These are phyloP conservation scores for Ceratobasidium sp. DNA, from an alignment of 1,284 basidiomycete species.

Conservation along the genomic window DNA sequence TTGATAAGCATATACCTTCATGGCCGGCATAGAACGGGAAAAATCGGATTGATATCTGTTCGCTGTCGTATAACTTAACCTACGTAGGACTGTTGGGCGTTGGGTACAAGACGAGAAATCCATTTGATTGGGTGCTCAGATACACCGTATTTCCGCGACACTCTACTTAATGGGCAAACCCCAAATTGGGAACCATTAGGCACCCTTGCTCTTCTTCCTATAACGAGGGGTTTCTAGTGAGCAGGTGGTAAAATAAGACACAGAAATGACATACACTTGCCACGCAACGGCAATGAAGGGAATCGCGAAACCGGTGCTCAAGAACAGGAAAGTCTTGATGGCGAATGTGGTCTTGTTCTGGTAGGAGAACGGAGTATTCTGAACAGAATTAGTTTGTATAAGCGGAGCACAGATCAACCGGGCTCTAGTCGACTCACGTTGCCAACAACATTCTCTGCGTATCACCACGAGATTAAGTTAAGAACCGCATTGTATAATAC, in stretches of 20 bases:
- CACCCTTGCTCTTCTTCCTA: not conserved
- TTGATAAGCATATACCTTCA: not conserved
- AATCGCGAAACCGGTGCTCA: slow-evolving; percentile 41
- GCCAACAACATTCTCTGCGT: slow-evolving; percentile 18
- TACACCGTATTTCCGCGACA: not conserved
- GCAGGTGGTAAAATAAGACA: not conserved
- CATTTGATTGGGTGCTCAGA: not conserved
- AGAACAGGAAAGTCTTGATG: slow-evolving; percentile 39
- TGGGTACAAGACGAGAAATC: not conserved
- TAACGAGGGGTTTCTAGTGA: not conserved
- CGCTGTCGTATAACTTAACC: not conserved
- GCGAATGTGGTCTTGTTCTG: slow-evolving; percentile 42
- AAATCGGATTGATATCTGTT: slow-evolving; percentile 8
- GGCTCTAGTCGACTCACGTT: slow-evolving; percentile 3
- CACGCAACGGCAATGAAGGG: slow-evolving; percentile 42
- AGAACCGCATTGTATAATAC: not conserved
- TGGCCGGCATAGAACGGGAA: not conserved
- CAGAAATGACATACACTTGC: slow-evolving; percentile 38
- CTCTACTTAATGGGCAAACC: not conserved
- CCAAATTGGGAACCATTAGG: not conserved
- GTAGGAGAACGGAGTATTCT: slow-evolving; percentile 41
- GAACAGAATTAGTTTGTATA: not conserved
- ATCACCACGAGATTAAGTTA: not conserved
- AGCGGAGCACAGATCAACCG: not conserved
- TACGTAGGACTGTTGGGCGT: not conserved